These are phyloP conservation scores for Diaporthe helianthi DNA, from an alignment of 2,329 filamentous ascomycete species.

Conservation along the genomic window DNA sequence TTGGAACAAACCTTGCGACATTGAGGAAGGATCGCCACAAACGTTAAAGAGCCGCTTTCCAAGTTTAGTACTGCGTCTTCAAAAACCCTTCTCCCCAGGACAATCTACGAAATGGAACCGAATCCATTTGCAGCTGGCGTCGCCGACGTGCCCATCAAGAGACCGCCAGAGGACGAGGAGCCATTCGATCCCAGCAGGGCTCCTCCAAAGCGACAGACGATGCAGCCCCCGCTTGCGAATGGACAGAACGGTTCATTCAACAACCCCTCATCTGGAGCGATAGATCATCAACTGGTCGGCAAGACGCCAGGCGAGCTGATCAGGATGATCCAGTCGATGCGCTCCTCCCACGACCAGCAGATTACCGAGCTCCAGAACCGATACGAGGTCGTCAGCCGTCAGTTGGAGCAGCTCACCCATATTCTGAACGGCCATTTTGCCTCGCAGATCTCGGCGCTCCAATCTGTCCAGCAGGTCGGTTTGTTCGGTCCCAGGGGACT, in stretches of 20 bases:
- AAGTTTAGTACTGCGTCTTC: not conserved
- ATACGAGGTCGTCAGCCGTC: constrained; percentile 44
- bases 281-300: constrained; percentile 41
- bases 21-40: not conserved
- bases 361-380: constrained; percentile 44
- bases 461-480: constrained; percentile 44
- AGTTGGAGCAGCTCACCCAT: constrained; percentile 45
- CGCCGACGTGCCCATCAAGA: constrained; percentile 34
- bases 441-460: constrained; percentile 41
- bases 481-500: not conserved
- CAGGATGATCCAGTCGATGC: constrained; percentile 45
- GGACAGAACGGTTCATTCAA: not conserved
- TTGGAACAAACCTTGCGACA: constrained; percentile 13
- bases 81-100: not conserved
- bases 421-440: constrained; percentile 39
- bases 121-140: not conserved
- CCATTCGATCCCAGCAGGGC: constrained; percentile 9
- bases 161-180: constrained; percentile 31
- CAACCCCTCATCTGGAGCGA: not conserved
- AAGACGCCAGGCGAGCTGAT: constrained; percentile 46
- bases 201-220: constrained; percentile 7
- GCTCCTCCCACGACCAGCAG: constrained; percentile 45
- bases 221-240: not conserved
- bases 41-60: not conserved
- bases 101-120: not conserved